Base-by-base conservation (phyloP, 2,329 filamentous ascomycete species). In the Meredithiella fracta region DNA sequence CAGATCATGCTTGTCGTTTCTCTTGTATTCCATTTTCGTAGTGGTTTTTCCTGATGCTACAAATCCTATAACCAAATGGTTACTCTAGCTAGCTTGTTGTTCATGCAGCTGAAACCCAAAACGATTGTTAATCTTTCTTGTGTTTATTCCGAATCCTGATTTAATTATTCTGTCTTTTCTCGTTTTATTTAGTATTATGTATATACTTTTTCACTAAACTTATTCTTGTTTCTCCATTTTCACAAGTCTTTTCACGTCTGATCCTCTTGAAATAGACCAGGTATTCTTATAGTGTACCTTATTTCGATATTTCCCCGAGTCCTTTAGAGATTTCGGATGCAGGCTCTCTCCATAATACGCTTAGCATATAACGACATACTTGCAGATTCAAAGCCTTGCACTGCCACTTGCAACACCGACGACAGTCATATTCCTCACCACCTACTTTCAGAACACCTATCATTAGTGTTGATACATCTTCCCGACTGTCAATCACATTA, bases 321-420 rank as follows among this genome's bases (percentile, higher is more conserved):
- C 29, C 29, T 34, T 11, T 11, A 34, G 29, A 34, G 29, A 5
- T 34, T 34, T 11, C 29, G 29, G 11, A 34, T 34, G 29, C 29
- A 34, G 15, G 20, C 40, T 44, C 40, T 17, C 17, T 44, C 40
- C 3, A 44, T 2, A 17, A 44, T n/a, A 17, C 20, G 15, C 40
- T 44, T 44, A 2, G 17, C 40, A 17, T 22, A 44, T 22, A 17
- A 44, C 40, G 3, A 44, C n/a, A 49, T 23, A 15, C 44, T 22
- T 49, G 44, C 44, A 49, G 23, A 23, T 25, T 49, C 38, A n/a
- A 42, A 49, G 20, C 44, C 44, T 49, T 49, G 44, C 44, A 49
- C 44, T 49, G 44, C 44, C 44, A 49, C 44, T 26, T 44, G 40
- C 44, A 49, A 49, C 44, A 26, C 20, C 44, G 22, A 49, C n/a